Evolutionary conservation across 148 eudicot species (phyloP), one percentile per base, ranked within the genome.

Genomic region (Fagopyrum esculentum): DNA sequence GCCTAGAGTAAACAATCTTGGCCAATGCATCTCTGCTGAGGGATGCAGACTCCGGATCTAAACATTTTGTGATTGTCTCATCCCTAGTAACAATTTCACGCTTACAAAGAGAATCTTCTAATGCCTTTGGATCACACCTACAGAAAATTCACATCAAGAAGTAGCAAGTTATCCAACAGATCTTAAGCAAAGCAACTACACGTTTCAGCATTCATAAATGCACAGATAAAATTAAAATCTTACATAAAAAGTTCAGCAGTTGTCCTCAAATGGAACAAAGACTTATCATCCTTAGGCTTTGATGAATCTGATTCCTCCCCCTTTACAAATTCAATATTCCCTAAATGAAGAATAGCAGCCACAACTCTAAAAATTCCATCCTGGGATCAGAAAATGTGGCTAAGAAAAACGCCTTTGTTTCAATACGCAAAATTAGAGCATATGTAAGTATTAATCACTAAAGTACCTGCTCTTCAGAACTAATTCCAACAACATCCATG

Each of bases 191-290:
- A 63, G 10, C 16, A 30, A 29, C 11, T 29, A 29, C 26, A 2
- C 29, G 35, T 5, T 48, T 51, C 56, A 30, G 9, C 4, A 46
- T 44, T 44, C 13, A 19, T 61, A 3, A 64, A 66, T 40, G 46
- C 11, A 60, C 54, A 30, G 78, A 73, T 76, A 51, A 79, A 73
- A 13, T 73, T 29, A 47, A 74, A 50, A 48, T 71, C 78, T 84
- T 82, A 96, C 99, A 92, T 89, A 81, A 96, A 90, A 76, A 96
- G 88, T 73, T 96, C 98, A 45, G 99, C 99, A 4, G 94, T 97
- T 69, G 91, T 90, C 75, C 83, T 83, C 73, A 96, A 83, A 83
- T 96, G 99, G 80, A 86, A 90, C 87, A 83, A 83, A 77, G 99
- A 96, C 55, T 92, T 90, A 76, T 92, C 99, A 82, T 96, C 99